Percentiles rank a stretch among this genome's conserved stretches.
These are phyloP conservation scores for Alnus rubra DNA, from an alignment of 306 rosid genomes.

Conservation along the genomic window DNA sequence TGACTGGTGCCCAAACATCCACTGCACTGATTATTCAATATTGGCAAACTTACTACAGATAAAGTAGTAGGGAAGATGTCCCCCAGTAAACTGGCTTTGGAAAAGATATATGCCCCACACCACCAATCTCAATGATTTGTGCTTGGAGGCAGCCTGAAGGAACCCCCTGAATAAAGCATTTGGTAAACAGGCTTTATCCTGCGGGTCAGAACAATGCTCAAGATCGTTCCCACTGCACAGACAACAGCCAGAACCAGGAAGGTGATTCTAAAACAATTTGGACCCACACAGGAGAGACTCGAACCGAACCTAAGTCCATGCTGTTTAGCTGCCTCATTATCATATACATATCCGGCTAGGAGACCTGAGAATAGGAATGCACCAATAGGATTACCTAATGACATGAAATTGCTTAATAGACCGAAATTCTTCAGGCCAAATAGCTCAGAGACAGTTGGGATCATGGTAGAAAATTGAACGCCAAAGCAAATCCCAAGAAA, in stretches of 20 bases:
- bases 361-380: conserved; percentile 79
- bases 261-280: conserved; percentile 70
- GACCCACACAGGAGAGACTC: conserved; percentile 54
- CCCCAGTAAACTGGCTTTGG: not conserved
- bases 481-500: conserved; percentile 80
- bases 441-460: conserved; percentile 86
- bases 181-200: conserved; percentile 80
- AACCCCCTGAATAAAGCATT: conserved; percentile 78
- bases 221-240: conserved; percentile 51
- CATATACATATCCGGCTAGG: conserved; percentile 71
- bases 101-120: not conserved
- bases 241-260: conserved; percentile 62
- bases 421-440: conserved; percentile 80
- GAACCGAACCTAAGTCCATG: conserved; percentile 39
- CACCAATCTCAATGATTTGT: conserved; percentile 28
- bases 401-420: conserved; percentile 57
- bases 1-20: not conserved
- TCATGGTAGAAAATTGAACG: conserved; percentile 66
- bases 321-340: conserved; percentile 69
- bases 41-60: not conserved
- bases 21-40: not conserved
- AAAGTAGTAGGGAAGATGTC: not conserved
- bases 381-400: conserved; percentile 72
- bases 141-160: conserved; percentile 62
- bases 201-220: conserved; percentile 49